A percentile compares a stretch with the other conserved stretches of the same genome.
phyloP scores from a whole-genome alignment of 179 eudicot species.

The Dionaea muscipula region DNA sequence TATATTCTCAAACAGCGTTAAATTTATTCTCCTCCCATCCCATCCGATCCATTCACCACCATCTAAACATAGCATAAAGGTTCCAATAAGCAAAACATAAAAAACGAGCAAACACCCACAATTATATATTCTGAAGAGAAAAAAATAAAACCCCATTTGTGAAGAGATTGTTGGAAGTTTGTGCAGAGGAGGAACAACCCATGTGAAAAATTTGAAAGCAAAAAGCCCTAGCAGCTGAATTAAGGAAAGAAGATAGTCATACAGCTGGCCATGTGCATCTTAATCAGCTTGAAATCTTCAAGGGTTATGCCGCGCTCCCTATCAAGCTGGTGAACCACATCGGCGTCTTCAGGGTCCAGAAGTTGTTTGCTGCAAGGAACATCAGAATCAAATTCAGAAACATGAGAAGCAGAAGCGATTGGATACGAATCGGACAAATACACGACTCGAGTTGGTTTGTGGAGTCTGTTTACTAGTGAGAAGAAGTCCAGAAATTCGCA shows the following conservation, averaged over 20 bases:
- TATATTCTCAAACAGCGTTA: too few species aligned
- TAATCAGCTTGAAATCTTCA: constrained; percentile 81
- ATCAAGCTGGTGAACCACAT: constrained; percentile 61
- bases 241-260: constrained; percentile 8
- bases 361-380: constrained; percentile 44
- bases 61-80: too few species aligned
- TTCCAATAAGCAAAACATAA: too few species aligned
- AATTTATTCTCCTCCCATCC: too few species aligned
- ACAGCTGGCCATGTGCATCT: constrained; percentile 85
- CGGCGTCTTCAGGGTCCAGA: constrained; percentile 71
- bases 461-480: constrained; percentile 59
- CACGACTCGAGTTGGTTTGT: not conserved
- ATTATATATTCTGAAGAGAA: too few species aligned
- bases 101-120: too few species aligned
- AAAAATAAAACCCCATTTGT: not conserved
- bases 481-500: constrained; percentile 90
- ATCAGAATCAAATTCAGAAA: constrained; percentile 3
- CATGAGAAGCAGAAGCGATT: not conserved
- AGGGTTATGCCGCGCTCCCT: constrained; percentile 67
- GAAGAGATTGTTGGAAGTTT: not conserved
- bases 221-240: constrained; percentile 4
- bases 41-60: too few species aligned
- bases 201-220: not conserved
- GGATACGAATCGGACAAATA: too few species aligned
- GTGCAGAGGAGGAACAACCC: not conserved